These are phyloP conservation scores for Pleurotus tuoliensis DNA, from an alignment of 768 basidiomycete genomes.

Conservation along the genomic window DNA sequence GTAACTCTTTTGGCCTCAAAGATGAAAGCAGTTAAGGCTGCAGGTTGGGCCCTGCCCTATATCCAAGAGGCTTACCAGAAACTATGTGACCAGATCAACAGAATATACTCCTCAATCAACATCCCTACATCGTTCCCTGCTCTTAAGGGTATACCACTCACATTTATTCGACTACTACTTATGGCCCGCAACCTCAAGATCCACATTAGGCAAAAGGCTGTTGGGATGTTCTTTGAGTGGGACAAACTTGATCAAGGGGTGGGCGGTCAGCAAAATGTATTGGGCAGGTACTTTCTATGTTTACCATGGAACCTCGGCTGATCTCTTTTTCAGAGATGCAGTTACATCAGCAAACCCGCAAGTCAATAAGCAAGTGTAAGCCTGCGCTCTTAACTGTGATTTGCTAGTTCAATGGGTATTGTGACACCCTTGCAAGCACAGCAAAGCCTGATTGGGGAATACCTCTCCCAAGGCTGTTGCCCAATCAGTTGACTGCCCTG, in stretches of 20 bases:
- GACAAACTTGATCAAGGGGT: conserved; percentile 31
- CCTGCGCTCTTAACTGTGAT: conserved; percentile 26
- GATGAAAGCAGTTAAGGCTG: not conserved
- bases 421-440: conserved; percentile 19
- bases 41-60: conserved; percentile 12
- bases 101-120: conserved; percentile 30
- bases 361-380: conserved; percentile 25
- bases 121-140: conserved; percentile 27
- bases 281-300: too few relatives aligned
- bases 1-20: conserved; percentile 15
- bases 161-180: conserved; percentile 27
- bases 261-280: conserved; percentile 21
- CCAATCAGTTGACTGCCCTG: conserved; percentile 22
- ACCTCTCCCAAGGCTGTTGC: conserved; percentile 28
- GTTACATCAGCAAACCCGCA: conserved; percentile 27
- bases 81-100: conserved; percentile 22
- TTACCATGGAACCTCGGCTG: conserved; percentile 13
- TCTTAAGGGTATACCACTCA: conserved; percentile 22
- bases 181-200: conserved; percentile 35
- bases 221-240: conserved; percentile 33
- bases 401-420: conserved; percentile 23
- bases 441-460: conserved; percentile 20
- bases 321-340: too few relatives aligned
- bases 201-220: conserved; percentile 28
- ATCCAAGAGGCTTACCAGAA: conserved; percentile 17